Base-by-base conservation (phyloP, 2,329 filamentous ascomycete species). In the Aspergillus sp. region DNA sequence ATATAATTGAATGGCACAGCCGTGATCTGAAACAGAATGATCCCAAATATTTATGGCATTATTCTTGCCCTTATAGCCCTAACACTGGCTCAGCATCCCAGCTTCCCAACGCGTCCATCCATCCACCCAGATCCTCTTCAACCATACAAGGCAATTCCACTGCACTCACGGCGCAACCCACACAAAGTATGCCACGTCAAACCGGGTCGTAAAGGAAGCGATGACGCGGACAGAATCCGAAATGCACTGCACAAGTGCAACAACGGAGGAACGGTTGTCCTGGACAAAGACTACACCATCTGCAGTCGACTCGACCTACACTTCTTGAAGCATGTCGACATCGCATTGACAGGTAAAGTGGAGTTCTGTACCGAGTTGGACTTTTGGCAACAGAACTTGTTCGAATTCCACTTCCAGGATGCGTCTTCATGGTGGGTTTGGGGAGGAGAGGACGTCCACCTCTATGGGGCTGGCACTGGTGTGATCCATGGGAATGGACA, bases 311-410 rank as follows among this genome's bases (percentile, higher is more conserved):
- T 90, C 33, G 84, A 90, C 64, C 71, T 90, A 63, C 88, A 84
- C 0, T 88, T 87, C 68, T 74, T 90, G 19, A 77, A 84, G 44
- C 77, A 84, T 61, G 79, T 90, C 24, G 87, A 90, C 68, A 73
- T 89, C 4, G 81, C 73, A 84, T 82, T 55, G 81, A 86, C 51
- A 82, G 86, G 84, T 19, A 81, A 80, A 17, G 79, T 89, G 21
- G 76, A 82, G 56, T 90, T 90, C 73, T 84, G 82, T 53, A 82
- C 86, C 3, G 84, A 90, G 67, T 86, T 86, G 1, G 80, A 84
- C 62, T 90, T 90, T 72, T 90, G 88, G 88, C 80, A 86, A 61
- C 79, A 78, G 7, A 80, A 89, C 65, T 78, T 81, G 41, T 90
- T 89, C 77, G 81, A 82, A 54, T 85, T 86, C 23, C 77, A 75